Conservation (phyloP, 1,139 yeast species). For the Lodderomyces oxycetoniae region DNA sequence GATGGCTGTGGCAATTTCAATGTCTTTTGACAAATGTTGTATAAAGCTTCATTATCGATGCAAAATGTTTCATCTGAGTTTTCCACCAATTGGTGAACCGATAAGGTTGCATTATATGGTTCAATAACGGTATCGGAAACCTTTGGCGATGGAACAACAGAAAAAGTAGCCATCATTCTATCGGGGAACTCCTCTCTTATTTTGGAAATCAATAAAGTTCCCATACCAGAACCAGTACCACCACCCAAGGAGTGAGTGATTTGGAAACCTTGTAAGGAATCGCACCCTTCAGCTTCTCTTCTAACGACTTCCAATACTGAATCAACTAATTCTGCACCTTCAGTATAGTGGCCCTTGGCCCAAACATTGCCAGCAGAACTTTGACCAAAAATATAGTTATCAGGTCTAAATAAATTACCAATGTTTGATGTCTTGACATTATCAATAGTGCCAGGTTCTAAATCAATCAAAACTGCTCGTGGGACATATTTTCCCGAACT, state of each 20-base stretch:
- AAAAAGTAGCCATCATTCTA: conserved; percentile 93
- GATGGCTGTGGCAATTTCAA: conserved; percentile 76
- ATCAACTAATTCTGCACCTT: conserved; percentile 91
- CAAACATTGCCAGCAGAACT: conserved; percentile 92
- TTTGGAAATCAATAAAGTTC: conserved; percentile 73
- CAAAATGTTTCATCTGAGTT: conserved; percentile 90
- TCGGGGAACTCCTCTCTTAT: conserved; percentile 88
- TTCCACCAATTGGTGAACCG: conserved; percentile 89
- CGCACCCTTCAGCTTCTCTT: conserved; percentile 92
- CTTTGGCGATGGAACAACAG: conserved; percentile 88
- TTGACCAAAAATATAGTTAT: conserved; percentile 83
- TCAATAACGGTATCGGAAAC: conserved; percentile 91
- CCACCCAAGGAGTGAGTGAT: conserved; percentile 93
- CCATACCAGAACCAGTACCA: conserved; percentile 97
- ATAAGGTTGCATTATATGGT: conserved; percentile 88
- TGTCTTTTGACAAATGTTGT: conserved; percentile 82
- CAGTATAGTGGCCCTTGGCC: conserved; percentile 97
- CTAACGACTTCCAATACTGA: conserved; percentile 83
- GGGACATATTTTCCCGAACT: conserved; percentile 85
- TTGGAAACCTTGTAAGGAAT: conserved; percentile 91
- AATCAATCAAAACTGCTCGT: conserved; percentile 85
- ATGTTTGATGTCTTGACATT: conserved; percentile 70
- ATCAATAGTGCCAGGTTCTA: conserved; percentile 92
- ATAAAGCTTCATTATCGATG: conserved; percentile 89
- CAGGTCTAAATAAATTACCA: conserved; percentile 87